phyloP scores from a whole-genome alignment of 176 grass and related monocot genomes.

The Oryza rufipogon region DNA sequence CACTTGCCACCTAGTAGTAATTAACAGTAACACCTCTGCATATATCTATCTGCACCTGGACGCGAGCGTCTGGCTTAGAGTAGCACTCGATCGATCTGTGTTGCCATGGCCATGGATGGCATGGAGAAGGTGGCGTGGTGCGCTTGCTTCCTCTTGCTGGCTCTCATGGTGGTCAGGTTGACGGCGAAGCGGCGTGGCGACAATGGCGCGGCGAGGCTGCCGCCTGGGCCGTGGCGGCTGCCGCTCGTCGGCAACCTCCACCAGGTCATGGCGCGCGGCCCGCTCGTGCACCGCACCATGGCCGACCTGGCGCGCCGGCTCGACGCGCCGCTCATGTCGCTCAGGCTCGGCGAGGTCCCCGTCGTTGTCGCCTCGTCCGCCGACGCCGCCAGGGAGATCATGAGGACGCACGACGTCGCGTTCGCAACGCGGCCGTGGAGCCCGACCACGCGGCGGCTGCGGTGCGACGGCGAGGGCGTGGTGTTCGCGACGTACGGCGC shows the following conservation, averaged over 20 bases:
- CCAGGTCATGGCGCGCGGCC: neutral
- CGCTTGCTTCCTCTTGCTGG: too few species aligned
- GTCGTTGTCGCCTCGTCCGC: slow-evolving; percentile 36
- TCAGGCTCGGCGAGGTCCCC: slow-evolving; percentile 39
- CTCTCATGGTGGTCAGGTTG: too few species aligned
- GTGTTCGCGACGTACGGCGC: slow-evolving; percentile 30
- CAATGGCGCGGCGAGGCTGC: too few species aligned
- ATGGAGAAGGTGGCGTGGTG: too few species aligned
- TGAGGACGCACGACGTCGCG: slow-evolving; percentile 39
- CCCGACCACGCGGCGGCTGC: neutral
- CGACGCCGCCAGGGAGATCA: slow-evolving; percentile 36
- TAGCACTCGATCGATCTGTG: too few species aligned
- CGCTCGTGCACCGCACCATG: slow-evolving; percentile 34
- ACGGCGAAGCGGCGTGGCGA: neutral
- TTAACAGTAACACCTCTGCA: too few species aligned
- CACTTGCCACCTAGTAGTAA: too few species aligned
- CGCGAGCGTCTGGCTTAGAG: too few species aligned
- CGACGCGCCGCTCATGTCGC: slow-evolving; percentile 34
- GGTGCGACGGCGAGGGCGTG: neutral
- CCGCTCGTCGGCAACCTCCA: too few species aligned
- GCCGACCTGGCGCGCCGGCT: slow-evolving; percentile 23
- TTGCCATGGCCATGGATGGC: neutral
- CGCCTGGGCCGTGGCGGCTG: too few species aligned
- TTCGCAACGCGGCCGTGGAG: slow-evolving; percentile 37
- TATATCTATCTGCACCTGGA: neutral